Conservation (phyloP, 495 filamentous ascomycete genomes). For the Penicillium dipodomyicola region DNA sequence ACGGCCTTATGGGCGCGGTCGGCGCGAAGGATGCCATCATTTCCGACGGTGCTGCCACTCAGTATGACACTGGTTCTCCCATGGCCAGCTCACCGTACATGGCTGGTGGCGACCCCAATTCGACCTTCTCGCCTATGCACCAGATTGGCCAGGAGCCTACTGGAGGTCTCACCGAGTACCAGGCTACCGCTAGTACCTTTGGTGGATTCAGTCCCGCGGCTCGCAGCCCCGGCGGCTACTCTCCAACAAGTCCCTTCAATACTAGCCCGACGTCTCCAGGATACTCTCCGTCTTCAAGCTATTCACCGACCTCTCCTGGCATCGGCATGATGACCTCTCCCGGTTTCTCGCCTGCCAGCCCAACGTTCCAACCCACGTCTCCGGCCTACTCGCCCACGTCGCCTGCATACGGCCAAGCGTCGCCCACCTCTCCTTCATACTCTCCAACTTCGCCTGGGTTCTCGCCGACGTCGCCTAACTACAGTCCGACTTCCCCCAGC, state of each 20-base stretch:
- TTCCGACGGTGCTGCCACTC: conserved; percentile 83
- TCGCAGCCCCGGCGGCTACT: conserved; percentile 68
- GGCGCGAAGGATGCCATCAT: conserved; percentile 65
- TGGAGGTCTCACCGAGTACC: conserved; percentile 68
- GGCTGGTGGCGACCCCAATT: conserved; percentile 73
- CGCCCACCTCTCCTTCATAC: conserved; percentile 69
- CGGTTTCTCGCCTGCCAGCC: conserved; percentile 64
- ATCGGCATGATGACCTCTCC: conserved; percentile 54
- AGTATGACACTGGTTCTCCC: conserved; percentile 90
- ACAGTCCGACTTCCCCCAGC: conserved; percentile 61
- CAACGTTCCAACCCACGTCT: conserved; percentile 68
- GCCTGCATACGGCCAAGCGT: conserved; percentile 62
- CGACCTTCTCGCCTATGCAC: conserved; percentile 86
- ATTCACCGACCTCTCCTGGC: conserved; percentile 62
- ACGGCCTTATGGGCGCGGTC: conserved; percentile 73
- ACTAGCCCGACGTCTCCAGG: conserved; percentile 74
- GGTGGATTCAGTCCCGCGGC: conserved; percentile 63
- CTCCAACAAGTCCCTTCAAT: conserved; percentile 73
- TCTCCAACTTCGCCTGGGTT: conserved; percentile 83
- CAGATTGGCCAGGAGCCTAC: conserved; percentile 71
- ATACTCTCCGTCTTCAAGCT: conserved; percentile 72
- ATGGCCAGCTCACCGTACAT: conserved; percentile 74
- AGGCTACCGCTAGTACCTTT: conserved; percentile 44
- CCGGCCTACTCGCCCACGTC: conserved; percentile 85
- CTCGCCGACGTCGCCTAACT: conserved; percentile 68